These are phyloP conservation scores for Fusarium euwallaceae DNA, from an alignment of 2,329 filamentous ascomycete genomes.

Conservation along the genomic window DNA sequence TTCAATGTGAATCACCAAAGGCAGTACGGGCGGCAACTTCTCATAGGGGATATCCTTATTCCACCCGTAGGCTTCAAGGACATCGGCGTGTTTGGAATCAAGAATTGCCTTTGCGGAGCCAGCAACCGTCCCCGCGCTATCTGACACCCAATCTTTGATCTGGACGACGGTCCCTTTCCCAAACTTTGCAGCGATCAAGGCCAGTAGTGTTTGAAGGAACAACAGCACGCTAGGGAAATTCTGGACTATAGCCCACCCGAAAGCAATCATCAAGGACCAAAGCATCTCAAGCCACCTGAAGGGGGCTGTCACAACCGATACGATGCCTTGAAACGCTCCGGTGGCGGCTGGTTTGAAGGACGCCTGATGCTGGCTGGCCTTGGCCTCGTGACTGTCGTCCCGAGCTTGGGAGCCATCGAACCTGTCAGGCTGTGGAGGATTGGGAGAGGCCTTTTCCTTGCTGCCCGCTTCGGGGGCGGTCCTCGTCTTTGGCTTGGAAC, in stretches of 20 bases:
- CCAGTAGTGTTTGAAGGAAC: not conserved
- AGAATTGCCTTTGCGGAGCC: not conserved
- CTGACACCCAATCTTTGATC: not conserved
- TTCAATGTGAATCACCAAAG: not conserved
- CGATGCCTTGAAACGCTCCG: not conserved
- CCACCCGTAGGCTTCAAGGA: not conserved
- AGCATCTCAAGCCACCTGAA: not conserved
- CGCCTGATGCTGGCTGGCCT: not conserved
- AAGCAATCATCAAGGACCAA: not conserved
- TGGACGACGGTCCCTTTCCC: not conserved
- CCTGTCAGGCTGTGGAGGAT: not conserved
- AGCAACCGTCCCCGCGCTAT: not conserved
- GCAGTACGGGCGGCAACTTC: not conserved
- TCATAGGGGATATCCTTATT: not conserved
- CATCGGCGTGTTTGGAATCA: not conserved
- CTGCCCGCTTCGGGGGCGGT: not conserved
- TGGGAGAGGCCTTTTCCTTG: not conserved
- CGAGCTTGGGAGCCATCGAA: not conserved
- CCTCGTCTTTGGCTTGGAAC: not conserved
- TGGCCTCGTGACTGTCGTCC: not conserved
- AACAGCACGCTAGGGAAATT: not conserved
- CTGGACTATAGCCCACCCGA: not conserved
- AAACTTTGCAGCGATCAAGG: not conserved
- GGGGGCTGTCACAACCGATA: not conserved
- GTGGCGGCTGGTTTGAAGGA: not conserved